phyloP scores from a whole-genome alignment of 257 asterid species.

The Solanum etuberosum region DNA sequence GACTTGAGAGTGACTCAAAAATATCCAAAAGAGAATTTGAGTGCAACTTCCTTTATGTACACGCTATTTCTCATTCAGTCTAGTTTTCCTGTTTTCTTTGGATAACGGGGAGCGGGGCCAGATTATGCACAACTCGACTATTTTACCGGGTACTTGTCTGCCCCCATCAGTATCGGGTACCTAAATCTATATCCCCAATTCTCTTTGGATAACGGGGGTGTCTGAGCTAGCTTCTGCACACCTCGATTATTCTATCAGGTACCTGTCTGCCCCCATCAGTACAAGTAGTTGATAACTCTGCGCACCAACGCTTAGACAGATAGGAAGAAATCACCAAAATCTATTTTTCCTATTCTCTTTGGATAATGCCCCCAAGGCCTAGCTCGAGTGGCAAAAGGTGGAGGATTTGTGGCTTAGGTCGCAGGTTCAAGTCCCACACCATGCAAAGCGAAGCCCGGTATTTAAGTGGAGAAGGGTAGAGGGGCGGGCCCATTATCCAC shows the following conservation, averaged over 20 bases:
- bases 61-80: background rate
- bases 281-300: background rate
- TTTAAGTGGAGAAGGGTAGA: too few species aligned
- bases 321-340: background rate
- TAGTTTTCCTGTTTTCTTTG: background rate
- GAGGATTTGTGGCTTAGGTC: too few species aligned
- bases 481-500: too few species aligned
- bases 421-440: too few species aligned
- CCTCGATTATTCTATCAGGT: background rate
- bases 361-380: too few species aligned
- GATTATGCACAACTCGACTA: background rate
- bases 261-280: background rate
- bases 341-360: background rate
- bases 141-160: background rate
- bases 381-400: too few species aligned
- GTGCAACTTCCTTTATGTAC: background rate
- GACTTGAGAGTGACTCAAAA: background rate
- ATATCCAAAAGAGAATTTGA: background rate
- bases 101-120: background rate
- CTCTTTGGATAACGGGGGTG: background rate
- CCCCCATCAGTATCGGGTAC: background rate
- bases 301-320: background rate
- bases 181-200: background rate
- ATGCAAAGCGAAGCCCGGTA: too few species aligned
- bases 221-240: background rate